These are phyloP conservation scores for Trematosphaeria pertusa DNA, from an alignment of 2,329 filamentous ascomycete species.

Conservation along the genomic window DNA sequence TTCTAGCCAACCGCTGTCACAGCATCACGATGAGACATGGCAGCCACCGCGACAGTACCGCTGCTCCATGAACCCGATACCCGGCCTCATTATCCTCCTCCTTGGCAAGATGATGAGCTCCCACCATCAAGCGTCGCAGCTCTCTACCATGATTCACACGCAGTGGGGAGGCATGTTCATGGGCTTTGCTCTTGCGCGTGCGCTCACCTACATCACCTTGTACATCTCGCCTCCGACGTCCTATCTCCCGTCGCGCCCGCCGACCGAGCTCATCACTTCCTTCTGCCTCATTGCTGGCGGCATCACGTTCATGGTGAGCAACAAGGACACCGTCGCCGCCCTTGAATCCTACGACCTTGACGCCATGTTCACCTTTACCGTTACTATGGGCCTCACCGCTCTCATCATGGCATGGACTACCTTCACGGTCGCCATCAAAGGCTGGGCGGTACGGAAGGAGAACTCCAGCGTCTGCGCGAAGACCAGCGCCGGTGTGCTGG, in stretches of 20 bases:
- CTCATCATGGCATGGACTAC: constrained; percentile 87
- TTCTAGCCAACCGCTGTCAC: constrained; percentile 40
- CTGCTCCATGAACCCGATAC: constrained; percentile 86
- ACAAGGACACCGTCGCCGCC: constrained; percentile 75
- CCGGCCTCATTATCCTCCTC: constrained; percentile 83
- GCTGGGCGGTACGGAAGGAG: constrained; percentile 70
- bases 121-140: constrained; percentile 83
- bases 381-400: constrained; percentile 82
- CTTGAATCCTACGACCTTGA: constrained; percentile 81
- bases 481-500: constrained; percentile 33
- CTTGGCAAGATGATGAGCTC: constrained; percentile 95
- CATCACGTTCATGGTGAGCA: constrained; percentile 90
- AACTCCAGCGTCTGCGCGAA: constrained; percentile 32
- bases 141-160: constrained; percentile 89
- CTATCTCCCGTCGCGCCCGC: constrained; percentile 80
- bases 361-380: constrained; percentile 92
- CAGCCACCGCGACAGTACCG: constrained; percentile 70
- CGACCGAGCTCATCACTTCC: constrained; percentile 84
- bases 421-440: constrained; percentile 80
- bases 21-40: constrained; percentile 54
- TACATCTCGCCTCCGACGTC: constrained; percentile 84
- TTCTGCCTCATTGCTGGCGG: constrained; percentile 91
- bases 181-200: constrained; percentile 79
- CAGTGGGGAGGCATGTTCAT: constrained; percentile 91
- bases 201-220: constrained; percentile 78